A percentile compares a stretch with the other conserved stretches of the same genome.
These are phyloP conservation scores for Didymella exigua DNA, from an alignment of 2,329 filamentous ascomycete species.

Conservation along the genomic window DNA sequence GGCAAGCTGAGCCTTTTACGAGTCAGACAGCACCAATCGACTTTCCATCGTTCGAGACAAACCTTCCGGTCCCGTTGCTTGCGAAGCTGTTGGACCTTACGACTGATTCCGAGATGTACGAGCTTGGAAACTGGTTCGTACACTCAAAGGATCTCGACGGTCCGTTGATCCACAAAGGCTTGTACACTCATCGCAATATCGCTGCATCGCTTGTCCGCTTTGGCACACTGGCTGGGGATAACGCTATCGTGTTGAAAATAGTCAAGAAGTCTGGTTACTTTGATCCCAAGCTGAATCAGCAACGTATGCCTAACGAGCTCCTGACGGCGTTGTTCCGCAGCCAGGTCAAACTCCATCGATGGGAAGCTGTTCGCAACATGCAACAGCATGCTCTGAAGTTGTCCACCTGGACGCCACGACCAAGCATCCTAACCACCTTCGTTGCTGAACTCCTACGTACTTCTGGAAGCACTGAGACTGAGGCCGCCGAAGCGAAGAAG, in stretches of 20 bases:
- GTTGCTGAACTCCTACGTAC: slow-evolving; percentile 37
- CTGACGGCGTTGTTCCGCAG: slow-evolving; percentile 50
- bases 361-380: slow-evolving; percentile 49
- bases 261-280: slow-evolving; percentile 30
- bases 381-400: slow-evolving; percentile 39
- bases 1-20: slow-evolving; percentile 32
- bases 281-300: slow-evolving; percentile 25
- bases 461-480: slow-evolving; percentile 21
- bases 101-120: slow-evolving; percentile 53
- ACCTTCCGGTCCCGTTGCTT: slow-evolving; percentile 56
- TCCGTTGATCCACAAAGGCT: slow-evolving; percentile 54
- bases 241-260: slow-evolving; percentile 42
- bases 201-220: slow-evolving; percentile 61
- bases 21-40: slow-evolving; percentile 45
- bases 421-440: slow-evolving; percentile 40
- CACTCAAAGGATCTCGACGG: slow-evolving; percentile 60
- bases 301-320: slow-evolving; percentile 43
- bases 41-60: slow-evolving; percentile 53
- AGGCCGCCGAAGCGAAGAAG: slow-evolving; percentile 22
- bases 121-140: slow-evolving; percentile 61
- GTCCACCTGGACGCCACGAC: slow-evolving; percentile 31
- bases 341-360: slow-evolving; percentile 50
- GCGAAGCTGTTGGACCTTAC: slow-evolving; percentile 59
- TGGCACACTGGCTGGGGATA: slow-evolving; percentile 57
- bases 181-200: slow-evolving; percentile 56